Base-by-base conservation (phyloP, 1,284 basidiomycete genomes). In the Trichosporon sp. region DNA sequence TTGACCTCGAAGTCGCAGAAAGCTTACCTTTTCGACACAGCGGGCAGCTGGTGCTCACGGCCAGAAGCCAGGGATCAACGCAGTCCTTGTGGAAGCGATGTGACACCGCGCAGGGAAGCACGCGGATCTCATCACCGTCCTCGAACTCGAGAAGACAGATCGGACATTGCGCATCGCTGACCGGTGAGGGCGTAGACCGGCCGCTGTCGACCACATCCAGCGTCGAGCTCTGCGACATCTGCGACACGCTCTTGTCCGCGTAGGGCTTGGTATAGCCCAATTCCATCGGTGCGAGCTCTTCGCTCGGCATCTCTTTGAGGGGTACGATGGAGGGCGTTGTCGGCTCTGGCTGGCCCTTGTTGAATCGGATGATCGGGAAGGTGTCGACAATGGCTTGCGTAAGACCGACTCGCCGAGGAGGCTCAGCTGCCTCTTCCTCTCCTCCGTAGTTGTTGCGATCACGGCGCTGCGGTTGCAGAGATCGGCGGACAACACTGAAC, bases 81-180 rank as follows among this genome's bases (percentile, higher is more conserved):
- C 78, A 79, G 8, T 66, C 70, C 72, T 89, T 87, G 74, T 96
- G 93, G 82, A 95, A 96, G 61, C 86, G 84, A 76, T 96, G 93
- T 69, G 89, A 86, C 52, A 89, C 90, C 74, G 92, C 90, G 78
- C 93, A 96, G 0, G 93, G 93, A 62, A 96, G 81, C 34, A 95
- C 85, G 32, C 93, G 86, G 16, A 95, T 80, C 76, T 95, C 90
- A 74, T 96, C 93, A 5, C 92, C 93, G 67, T 91, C 89, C 77
- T 94, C 90, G 73, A 96, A 96, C 71, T 95, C 92, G 40, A 91
- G 83, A 65, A 95, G 89, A 75, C 94, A 96, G 68, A 96, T 96
- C 6, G 94, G 92, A 80, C 93, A 96, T 25, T 89, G 92, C 76
- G 92, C 89, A 40, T 86, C 85, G 13, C 57, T 34, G 6, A 65